These are phyloP conservation scores for Boletus vinaceobasis DNA, from an alignment of 768 basidiomycete genomes.

Conservation along the genomic window DNA sequence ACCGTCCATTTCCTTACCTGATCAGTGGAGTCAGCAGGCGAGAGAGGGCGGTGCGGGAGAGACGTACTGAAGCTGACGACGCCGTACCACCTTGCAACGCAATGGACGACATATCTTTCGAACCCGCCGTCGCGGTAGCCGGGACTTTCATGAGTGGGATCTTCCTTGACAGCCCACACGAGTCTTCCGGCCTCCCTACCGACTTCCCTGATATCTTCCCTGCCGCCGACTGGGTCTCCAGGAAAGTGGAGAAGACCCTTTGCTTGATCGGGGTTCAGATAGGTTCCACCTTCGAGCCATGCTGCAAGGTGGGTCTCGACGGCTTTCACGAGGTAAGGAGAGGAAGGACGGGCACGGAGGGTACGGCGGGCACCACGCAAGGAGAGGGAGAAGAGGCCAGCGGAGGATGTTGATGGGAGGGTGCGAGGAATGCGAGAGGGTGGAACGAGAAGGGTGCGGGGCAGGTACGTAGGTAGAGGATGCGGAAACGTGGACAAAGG, in stretches of 20 bases:
- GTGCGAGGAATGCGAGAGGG: conserved; percentile 35
- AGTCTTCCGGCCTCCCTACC: conserved; percentile 62
- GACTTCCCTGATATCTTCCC: conserved; percentile 60
- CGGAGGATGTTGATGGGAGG: conserved; percentile 57
- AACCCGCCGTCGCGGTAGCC: conserved; percentile 55
- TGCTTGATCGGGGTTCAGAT: conserved; percentile 49
- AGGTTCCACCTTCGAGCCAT: conserved; percentile 64
- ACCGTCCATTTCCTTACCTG: conserved; percentile 44
- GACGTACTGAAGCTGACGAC: conserved; percentile 77
- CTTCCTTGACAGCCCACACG: conserved; percentile 58
- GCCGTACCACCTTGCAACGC: conserved; percentile 75
- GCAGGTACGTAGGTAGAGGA: conserved; percentile 69
- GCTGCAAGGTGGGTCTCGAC: conserved; percentile 59
- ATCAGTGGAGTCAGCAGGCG: conserved; percentile 15
- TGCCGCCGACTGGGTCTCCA: conserved; percentile 49
- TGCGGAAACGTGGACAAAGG: conserved; percentile 65
- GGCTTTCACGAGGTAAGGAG: conserved; percentile 61
- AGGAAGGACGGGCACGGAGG: conserved; percentile 50
- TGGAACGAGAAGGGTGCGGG: conserved; percentile 56
- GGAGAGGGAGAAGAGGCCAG: conserved; percentile 74
- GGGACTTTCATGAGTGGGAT: not conserved
- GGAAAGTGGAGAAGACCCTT: conserved; percentile 28
- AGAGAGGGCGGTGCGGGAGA: not conserved
- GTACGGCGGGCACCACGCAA: conserved; percentile 71
- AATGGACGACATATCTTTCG: conserved; percentile 78